Evolutionary conservation across 73 alveolate genomes (phyloP), one percentile per base, ranked within the genome.

Genomic region (Strombidium stylifer): DNA sequence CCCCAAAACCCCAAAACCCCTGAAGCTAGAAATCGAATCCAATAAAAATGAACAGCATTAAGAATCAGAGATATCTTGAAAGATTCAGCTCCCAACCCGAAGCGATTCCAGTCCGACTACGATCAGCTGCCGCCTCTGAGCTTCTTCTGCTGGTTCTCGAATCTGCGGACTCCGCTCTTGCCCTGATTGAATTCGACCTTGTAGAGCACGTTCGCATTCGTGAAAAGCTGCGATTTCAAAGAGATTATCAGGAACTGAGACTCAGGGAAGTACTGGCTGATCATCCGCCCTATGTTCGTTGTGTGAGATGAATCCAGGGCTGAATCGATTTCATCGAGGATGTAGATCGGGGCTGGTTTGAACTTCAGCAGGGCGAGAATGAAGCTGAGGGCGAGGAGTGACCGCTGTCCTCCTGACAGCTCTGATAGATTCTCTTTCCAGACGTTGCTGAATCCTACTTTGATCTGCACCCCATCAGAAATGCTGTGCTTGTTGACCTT

Each of bases 271-370:
- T 94, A 93, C 57, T 84, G 77, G 54, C 75, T 77, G 49, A 94
- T 58, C 98, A 94, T 94, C 44, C 69, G 59, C 26, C 98, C 97
- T 27, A 90, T 76, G 65, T 87, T 85, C 25, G 95, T 91, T 8
- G 99, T 96, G 77, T 96, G 99, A 46, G 94, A 81, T 54, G 91
- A 67, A 85, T 96, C 99, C 40, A 96, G 77, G 34, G 99, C 99
- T 0, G 99, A 93, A 64, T 96, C 99, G 49, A 96, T 92, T 85
- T 96, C 99, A 89, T 96, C 99, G 53, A 96, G 87, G 62, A 96
- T 95, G 73, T 96, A 95, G 68, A 96, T 76, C n/a, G 98, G 98
- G 24, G 97, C 98, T 27, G 98, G 98, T 46, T 89, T 91, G 62
- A 72, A 84, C 50, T 83, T 85, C 39, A 91, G 79, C 62, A 93